Evolutionary conservation across 148 eudicot species (phyloP), one percentile per base, ranked within the genome.

Genomic region (Silene conica): DNA sequence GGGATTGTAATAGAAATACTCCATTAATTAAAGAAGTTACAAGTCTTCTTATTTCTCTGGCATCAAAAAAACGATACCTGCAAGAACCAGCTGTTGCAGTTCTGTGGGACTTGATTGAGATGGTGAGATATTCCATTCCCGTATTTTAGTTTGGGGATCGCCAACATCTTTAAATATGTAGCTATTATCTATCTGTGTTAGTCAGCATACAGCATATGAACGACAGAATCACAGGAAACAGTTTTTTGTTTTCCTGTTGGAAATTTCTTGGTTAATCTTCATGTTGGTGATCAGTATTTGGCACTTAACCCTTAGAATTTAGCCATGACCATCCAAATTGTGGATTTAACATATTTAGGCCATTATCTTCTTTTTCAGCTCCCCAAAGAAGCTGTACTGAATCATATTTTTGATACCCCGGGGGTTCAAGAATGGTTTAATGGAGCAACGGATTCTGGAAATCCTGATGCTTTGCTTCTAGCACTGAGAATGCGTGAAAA

Each of bases 381-480:
- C 71, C 96, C 94, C 38, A 81, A 72, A 66, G 92, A 92, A 72
- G 92, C 83, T 66, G 77, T 92, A 63, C 7, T 82, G 55, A 80
- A 80, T 69, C 90, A 89, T 76, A 80, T 96, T 62, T 86, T 92
- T 75, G 87, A 81, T 82, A 91, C 89, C 82, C 85, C 96, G 8
- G 96, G 89, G 20, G 80, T 92, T 67, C 84, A 65, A 34, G 96
- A 92, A 79, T 96, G 96, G 92, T 90, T 90, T 80, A 84, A 85
- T 75, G 88, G 90, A 76, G 96, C 97, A 71, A 78, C 80, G 74
- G 86, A 80, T 69, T 80, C 80, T 74, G 99, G 97, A 70, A 96
- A 90, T 75, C 96, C 99, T 31, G 99, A 92, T 82, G 99, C 99
- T 11, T 81, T 96, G 85, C 85, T 96, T 74, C 80, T 96, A 55